Evolutionary conservation across 2,329 filamentous ascomycete species (phyloP).

Genomic region (Zymoseptoria ardabiliae): DNA sequence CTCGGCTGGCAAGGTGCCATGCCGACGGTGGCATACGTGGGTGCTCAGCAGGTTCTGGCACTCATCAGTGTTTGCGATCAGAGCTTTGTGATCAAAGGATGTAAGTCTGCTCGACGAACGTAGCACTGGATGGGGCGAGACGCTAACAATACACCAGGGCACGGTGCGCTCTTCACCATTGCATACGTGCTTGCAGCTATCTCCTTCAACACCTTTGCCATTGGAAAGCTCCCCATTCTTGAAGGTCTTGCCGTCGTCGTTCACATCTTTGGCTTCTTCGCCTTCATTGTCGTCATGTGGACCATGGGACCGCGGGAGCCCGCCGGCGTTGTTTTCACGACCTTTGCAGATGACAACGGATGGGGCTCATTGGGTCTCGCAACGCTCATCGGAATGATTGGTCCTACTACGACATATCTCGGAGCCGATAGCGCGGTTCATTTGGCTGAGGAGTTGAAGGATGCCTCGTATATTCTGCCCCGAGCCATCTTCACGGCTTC

Average conservation of each 20-base stretch:
- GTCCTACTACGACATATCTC: conserved; percentile 32
- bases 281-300: conserved; percentile 24
- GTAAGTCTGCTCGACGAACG: neutral
- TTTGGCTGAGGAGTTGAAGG: conserved; percentile 26
- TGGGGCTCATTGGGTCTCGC: conserved; percentile 22
- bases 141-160: conserved; percentile 4
- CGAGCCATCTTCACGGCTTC: conserved; percentile 27
- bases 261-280: conserved; percentile 27
- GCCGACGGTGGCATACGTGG: conserved; percentile 22
- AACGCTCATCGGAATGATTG: conserved; percentile 23
- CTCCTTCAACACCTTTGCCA: conserved; percentile 25
- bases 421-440: conserved; percentile 35
- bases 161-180: conserved; percentile 19
- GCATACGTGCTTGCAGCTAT: conserved; percentile 20
- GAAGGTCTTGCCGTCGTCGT: conserved; percentile 24
- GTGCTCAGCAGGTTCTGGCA: conserved; percentile 23
- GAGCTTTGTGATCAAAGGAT: conserved; percentile 19
- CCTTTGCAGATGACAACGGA: conserved; percentile 19
- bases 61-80: conserved; percentile 21
- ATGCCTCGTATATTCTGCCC: conserved; percentile 25
- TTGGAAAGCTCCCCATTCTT: conserved; percentile 23
- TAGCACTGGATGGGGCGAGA: no score
- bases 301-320: conserved; percentile 17
- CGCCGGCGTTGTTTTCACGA: conserved; percentile 18
- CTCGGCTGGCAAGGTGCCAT: conserved; percentile 27